Evolutionary conservation across 345 rosid genomes (phyloP).

Genomic region (Boechera divaricarpa): DNA sequence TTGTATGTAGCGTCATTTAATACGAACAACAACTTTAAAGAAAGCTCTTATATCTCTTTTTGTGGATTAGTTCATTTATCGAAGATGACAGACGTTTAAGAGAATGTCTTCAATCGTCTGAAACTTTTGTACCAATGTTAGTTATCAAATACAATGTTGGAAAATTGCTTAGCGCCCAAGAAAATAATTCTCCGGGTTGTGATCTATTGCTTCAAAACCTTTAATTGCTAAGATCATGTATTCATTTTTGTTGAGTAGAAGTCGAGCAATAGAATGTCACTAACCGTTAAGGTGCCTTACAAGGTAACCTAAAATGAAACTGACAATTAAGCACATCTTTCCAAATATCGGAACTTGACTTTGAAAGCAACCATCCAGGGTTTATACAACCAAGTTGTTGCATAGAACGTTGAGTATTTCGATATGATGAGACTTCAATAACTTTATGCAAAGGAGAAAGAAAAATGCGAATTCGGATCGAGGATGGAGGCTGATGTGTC

Average conservation of each 20-base stretch:
- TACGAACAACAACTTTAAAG: too few species aligned
- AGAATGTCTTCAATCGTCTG: not conserved
- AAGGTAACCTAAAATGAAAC: conserved; percentile 51
- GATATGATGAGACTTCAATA: not conserved
- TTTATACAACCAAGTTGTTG: not conserved
- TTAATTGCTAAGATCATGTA: not conserved
- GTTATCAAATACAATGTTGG: not conserved
- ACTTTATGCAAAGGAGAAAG: not conserved
- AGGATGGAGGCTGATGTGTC: too few species aligned
- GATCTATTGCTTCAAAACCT: not conserved
- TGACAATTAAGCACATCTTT: not conserved
- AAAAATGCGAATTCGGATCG: not conserved
- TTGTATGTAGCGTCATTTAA: too few species aligned
- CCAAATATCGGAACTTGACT: not conserved
- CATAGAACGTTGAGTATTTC: not conserved
- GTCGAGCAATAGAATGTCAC: not conserved
- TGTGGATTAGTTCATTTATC: not conserved
- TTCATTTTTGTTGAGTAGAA: not conserved
- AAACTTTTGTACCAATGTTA: not conserved
- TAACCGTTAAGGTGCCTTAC: conserved; percentile 49
- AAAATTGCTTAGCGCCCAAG: not conserved
- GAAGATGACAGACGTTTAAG: not conserved
- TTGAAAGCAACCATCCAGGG: not conserved
- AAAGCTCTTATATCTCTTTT: too few species aligned
- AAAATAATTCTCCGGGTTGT: not conserved